Conservation (phyloP, 345 rosid genomes). For the Pelargonium nanum region DNA sequence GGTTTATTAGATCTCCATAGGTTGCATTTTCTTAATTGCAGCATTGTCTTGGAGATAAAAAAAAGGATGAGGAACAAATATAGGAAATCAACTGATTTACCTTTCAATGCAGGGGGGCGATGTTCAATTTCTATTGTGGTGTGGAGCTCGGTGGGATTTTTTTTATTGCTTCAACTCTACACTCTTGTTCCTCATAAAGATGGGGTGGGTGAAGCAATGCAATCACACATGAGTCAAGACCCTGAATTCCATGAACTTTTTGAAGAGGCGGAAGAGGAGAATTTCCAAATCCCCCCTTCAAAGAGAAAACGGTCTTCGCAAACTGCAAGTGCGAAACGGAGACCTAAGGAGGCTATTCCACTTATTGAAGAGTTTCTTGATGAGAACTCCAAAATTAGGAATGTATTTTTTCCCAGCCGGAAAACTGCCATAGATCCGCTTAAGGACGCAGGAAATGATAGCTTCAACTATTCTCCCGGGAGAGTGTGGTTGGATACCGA, state of each 20-base stretch:
- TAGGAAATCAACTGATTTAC: constrained; percentile 74
- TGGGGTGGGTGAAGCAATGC: constrained; percentile 23
- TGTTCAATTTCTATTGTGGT: constrained; percentile 36
- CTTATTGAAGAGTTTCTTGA: constrained; percentile 82
- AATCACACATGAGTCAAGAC: constrained; percentile 27
- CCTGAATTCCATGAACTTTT: constrained; percentile 44
- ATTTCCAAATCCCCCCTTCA: constrained; percentile 47
- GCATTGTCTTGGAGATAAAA: constrained; percentile 48
- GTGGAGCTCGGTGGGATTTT: constrained; percentile 63
- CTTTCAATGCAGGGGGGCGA: constrained; percentile 81
- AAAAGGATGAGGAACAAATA: constrained; percentile 63
- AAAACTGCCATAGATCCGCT: constrained; percentile 54
- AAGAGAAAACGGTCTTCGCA: neutral
- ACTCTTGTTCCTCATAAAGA: constrained; percentile 29
- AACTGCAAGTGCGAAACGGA: constrained; percentile 49
- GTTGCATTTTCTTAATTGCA: constrained; percentile 46
- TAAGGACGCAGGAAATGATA: constrained; percentile 39
- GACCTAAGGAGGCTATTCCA: constrained; percentile 50
- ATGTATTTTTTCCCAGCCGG: constrained; percentile 60
- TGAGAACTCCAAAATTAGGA: constrained; percentile 64
- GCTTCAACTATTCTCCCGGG: constrained; percentile 53
- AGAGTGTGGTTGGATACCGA: constrained; percentile 85
- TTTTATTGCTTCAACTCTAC: constrained; percentile 47
- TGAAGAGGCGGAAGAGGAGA: constrained; percentile 56
- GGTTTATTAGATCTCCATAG: constrained; percentile 32